Conservation (phyloP, 345 rosid genomes). For the Moringa oleifera region DNA sequence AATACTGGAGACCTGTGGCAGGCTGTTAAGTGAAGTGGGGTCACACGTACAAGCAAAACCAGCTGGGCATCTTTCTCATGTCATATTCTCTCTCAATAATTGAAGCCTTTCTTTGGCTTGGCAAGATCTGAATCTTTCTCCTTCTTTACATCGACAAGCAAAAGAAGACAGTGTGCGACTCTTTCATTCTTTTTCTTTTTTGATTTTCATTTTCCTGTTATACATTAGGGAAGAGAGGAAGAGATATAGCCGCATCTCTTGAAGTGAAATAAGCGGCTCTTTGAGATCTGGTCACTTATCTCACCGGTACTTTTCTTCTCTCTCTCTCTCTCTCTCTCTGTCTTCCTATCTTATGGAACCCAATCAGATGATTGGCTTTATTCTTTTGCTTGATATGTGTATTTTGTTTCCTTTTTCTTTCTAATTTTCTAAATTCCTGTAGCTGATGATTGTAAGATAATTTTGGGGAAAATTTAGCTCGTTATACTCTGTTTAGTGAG, state of each 20-base stretch:
- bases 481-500: not conserved
- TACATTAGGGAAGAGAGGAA: not conserved
- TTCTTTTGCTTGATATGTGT: not conserved
- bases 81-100: constrained; percentile 1
- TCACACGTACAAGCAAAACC: not conserved
- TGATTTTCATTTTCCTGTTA: not conserved
- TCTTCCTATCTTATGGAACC: constrained; percentile 16
- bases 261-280: not conserved
- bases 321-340: not conserved
- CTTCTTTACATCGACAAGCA: not conserved
- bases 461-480: not conserved
- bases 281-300: constrained; percentile 24
- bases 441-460: not conserved
- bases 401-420: not conserved
- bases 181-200: not conserved
- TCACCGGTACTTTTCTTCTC: constrained; percentile 11
- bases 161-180: not conserved
- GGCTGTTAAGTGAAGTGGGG: not conserved
- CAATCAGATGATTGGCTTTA: not conserved
- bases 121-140: constrained; percentile 20
- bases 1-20: not conserved
- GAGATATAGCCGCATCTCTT: not conserved
- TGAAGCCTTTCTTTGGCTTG: not conserved
- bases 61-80: not conserved
- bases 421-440: no score